These are phyloP conservation scores for Phytopythium sindhum DNA, from an alignment of 352 stramenopile species.

Conservation along the genomic window DNA sequence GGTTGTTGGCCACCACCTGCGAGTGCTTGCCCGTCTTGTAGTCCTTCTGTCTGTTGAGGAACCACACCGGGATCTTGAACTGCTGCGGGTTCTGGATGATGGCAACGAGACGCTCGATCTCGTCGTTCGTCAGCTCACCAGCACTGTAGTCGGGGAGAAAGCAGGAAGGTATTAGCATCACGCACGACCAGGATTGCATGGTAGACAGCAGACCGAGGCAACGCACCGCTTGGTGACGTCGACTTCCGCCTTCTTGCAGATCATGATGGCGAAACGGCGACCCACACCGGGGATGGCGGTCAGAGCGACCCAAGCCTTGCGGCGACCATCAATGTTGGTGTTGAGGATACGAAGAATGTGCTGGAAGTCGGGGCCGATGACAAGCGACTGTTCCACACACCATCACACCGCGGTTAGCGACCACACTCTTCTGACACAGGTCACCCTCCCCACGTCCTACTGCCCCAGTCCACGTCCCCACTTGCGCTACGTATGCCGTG, in stretches of 20 bases:
- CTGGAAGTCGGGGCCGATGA: conserved; percentile 97
- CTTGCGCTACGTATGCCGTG: too few relatives aligned
- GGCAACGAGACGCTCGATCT: conserved; percentile 99
- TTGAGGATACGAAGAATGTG: conserved; percentile 99
- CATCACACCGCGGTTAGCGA: background rate
- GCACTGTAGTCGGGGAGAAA: conserved; percentile 44
- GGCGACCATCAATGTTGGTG: conserved; percentile 99
- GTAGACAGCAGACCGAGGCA: background rate
- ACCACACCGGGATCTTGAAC: conserved; percentile 99
- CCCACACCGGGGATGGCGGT: conserved; percentile 85
- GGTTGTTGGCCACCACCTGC: conserved; percentile 98
- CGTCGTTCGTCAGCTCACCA: conserved; percentile 98
- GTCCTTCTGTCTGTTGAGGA: conserved; percentile 99
- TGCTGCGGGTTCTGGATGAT: conserved; percentile 99
- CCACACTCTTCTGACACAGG: background rate
- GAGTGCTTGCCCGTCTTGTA: conserved; percentile 99
- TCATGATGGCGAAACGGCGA: conserved; percentile 88
- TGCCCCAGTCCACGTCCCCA: background rate
- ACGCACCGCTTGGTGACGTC: conserved; percentile 96
- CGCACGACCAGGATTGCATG: background rate
- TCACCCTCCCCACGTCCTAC: background rate
- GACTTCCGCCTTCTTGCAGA: conserved; percentile 99
- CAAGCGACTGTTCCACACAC: conserved; percentile 63
- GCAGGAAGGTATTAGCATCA: background rate
- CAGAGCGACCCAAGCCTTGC: conserved; percentile 88